Evolutionary conservation across 768 basidiomycete genomes (phyloP).

Genomic region (Dioszegia hungarica): DNA sequence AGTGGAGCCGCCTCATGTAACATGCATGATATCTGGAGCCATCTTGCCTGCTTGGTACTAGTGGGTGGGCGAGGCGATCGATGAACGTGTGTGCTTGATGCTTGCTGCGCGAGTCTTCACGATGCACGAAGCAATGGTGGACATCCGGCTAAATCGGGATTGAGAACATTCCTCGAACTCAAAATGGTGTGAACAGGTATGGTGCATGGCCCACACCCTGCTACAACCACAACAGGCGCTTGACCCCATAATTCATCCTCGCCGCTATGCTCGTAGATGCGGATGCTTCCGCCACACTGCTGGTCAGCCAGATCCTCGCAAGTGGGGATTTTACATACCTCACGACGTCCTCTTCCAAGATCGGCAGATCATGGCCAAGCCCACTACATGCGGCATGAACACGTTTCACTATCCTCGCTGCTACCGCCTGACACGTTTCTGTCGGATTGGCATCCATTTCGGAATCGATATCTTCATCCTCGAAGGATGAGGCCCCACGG

Average conservation of each 20-base stretch:
- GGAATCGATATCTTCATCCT: constrained; percentile 25
- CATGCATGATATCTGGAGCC: no score
- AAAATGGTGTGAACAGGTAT: no score
- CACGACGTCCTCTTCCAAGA: constrained; percentile 69
- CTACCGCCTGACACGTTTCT: constrained; percentile 68
- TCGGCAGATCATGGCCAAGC: constrained; percentile 56
- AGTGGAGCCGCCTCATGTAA: no score
- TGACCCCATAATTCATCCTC: constrained; percentile 90
- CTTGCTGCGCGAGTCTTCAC: no score
- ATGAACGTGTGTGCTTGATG: no score
- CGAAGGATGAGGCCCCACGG: constrained; percentile 10
- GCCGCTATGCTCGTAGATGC: constrained; percentile 78
- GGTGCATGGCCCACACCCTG: no score
- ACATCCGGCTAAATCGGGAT: no score
- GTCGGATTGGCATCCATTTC: constrained; percentile 59
- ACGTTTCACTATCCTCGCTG: constrained; percentile 66
- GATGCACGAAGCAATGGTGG: no score
- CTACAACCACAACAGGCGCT: constrained; percentile 75
- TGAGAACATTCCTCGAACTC: no score
- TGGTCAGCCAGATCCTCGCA: constrained; percentile 1
- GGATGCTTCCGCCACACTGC: constrained; percentile 74
- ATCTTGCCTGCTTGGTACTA: no score
- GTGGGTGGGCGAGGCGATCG: no score
- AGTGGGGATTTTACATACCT: constrained; percentile 55
- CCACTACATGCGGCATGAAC: constrained; percentile 66